phyloP scores from a whole-genome alignment of 202 grass and related monocot species.

The Panicum hallii region DNA sequence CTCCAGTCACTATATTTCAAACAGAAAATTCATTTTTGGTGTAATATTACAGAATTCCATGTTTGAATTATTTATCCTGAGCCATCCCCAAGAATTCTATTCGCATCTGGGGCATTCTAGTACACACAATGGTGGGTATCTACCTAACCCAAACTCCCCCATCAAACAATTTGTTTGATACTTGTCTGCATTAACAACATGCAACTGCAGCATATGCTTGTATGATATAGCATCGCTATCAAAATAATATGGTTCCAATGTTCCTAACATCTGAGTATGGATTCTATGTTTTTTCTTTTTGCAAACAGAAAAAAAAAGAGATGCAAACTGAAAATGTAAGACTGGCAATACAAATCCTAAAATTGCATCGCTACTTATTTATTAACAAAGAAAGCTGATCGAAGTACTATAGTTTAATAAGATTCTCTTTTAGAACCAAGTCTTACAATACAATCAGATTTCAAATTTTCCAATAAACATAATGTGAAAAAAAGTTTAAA shows the following conservation, averaged over 20 bases:
- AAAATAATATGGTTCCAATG: not conserved
- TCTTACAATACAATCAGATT: slow-evolving; percentile 2
- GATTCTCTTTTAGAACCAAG: not conserved
- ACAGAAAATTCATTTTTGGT: not conserved
- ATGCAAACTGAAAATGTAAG: slow-evolving; percentile 1
- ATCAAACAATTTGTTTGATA: not conserved
- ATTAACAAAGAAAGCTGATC: not conserved
- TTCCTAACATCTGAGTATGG: not conserved
- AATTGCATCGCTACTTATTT: not conserved
- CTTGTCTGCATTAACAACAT: not conserved
- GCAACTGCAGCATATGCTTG: not conserved
- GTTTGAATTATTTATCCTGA: not conserved
- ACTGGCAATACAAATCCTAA: not conserved
- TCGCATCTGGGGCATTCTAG: slow-evolving; percentile 4
- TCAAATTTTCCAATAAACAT: slow-evolving; percentile 11
- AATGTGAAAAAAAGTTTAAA: not conserved
- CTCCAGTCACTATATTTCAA: not conserved
- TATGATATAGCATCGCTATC: not conserved
- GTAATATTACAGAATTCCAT: not conserved
- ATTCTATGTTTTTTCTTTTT: not conserved
- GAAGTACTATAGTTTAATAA: not conserved
- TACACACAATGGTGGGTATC: slow-evolving; percentile 1
- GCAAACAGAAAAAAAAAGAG: not conserved
- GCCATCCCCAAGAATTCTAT: not conserved
- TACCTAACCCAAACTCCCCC: not conserved